Evolutionary conservation across 2,329 filamentous ascomycete species (phyloP).

Genomic region (Aspergillus novofumigatus): DNA sequence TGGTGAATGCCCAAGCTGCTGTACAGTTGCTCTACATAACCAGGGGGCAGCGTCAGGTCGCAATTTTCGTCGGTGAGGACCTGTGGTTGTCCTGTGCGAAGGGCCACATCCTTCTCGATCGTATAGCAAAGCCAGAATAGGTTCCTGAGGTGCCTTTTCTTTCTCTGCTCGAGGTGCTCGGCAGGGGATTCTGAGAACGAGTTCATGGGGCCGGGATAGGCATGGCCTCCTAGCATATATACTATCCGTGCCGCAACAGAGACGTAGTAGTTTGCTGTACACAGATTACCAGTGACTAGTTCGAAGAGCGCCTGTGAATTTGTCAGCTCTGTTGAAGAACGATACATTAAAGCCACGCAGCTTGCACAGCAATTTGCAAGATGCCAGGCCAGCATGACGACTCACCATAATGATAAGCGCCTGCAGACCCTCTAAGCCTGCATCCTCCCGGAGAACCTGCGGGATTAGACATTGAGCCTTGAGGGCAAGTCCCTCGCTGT

Average conservation of each 20-base stretch:
- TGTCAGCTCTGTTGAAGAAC: background rate
- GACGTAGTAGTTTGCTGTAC: conserved; percentile 43
- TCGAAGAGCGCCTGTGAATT: conserved; percentile 39
- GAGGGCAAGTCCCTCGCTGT: conserved; percentile 40
- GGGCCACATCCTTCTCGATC: conserved; percentile 54
- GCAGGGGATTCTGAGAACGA: conserved; percentile 17
- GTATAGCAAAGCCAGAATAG: conserved; percentile 55
- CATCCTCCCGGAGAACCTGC: conserved; percentile 41
- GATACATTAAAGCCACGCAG: background rate
- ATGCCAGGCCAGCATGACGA: background rate
- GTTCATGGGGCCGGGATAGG: conserved; percentile 17
- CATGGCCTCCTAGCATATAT: conserved; percentile 49
- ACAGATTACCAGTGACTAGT: conserved; percentile 45
- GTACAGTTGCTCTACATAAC: conserved; percentile 33
- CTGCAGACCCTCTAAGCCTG: conserved; percentile 44
- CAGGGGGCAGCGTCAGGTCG: conserved; percentile 48
- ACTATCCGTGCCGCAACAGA: conserved; percentile 46
- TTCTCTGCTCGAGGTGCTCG: conserved; percentile 13
- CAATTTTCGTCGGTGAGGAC: conserved; percentile 50
- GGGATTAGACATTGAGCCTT: conserved; percentile 43
- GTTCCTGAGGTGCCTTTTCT: conserved; percentile 30
- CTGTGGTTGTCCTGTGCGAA: conserved; percentile 53
- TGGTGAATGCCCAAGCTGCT: conserved; percentile 18
- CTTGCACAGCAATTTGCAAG: too few relatives aligned
- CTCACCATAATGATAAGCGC: conserved; percentile 48